Evolutionary conservation across 306 rosid genomes (phyloP).

Genomic region (Rosa multiflora): DNA sequence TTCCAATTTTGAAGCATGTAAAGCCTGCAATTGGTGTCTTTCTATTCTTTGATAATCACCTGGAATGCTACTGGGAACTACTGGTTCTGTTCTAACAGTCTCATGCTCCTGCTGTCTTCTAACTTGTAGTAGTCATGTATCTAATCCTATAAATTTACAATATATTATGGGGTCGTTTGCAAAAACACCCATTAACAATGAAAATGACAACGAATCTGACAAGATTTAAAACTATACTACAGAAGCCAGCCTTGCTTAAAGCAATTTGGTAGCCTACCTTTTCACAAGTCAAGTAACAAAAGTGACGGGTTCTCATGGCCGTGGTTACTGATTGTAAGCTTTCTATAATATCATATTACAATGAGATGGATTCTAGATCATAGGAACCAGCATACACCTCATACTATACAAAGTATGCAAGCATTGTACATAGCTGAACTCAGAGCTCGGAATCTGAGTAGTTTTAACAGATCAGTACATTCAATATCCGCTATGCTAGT

Average conservation of each 20-base stretch:
- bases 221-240: neutral
- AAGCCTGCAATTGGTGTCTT: neutral
- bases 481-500: constrained; percentile 19
- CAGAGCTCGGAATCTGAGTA: neutral
- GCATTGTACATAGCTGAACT: constrained; percentile 1
- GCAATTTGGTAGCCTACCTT: neutral
- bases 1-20: neutral
- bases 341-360: neutral
- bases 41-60: neutral
- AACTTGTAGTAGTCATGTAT: neutral
- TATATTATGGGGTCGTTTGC: neutral
- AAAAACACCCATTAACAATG: neutral
- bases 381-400: neutral
- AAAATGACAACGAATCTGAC: neutral
- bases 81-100: neutral
- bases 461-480: constrained; percentile 9
- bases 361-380: neutral
- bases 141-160: too few species aligned
- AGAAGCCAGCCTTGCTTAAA: neutral
- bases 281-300: neutral
- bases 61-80: neutral
- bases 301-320: neutral
- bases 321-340: neutral
- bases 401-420: constrained; percentile 28
- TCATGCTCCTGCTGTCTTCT: neutral